These are phyloP conservation scores for Penicillium bialowiezense DNA, from an alignment of 495 filamentous ascomycete genomes.

Conservation along the genomic window DNA sequence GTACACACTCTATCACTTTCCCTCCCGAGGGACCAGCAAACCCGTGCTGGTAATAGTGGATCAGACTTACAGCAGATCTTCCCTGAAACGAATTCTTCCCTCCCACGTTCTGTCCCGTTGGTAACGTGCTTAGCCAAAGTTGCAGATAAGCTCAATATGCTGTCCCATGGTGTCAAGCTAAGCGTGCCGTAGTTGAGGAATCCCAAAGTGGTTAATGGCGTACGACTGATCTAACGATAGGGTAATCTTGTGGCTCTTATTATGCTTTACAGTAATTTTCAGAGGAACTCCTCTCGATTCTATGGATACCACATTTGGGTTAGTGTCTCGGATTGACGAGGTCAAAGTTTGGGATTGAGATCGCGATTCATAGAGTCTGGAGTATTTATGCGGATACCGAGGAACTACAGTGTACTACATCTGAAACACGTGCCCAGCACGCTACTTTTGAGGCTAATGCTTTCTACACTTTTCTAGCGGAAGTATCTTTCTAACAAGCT, in stretches of 20 bases:
- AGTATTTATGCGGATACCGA: constrained; percentile 9
- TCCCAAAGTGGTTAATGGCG: not conserved
- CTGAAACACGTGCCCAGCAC: constrained; percentile 3
- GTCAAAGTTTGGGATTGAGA: not conserved
- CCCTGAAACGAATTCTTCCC: constrained; percentile 8
- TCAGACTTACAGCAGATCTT: constrained; percentile 21
- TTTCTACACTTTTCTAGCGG: not conserved
- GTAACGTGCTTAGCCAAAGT: not conserved
- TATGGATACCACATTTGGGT: not conserved
- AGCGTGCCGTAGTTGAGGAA: not conserved
- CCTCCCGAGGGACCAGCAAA: not conserved
- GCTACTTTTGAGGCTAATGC: not conserved
- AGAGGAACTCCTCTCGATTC: not conserved
- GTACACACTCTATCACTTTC: not conserved
- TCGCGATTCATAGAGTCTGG: constrained; percentile 5
- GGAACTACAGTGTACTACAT: not conserved
- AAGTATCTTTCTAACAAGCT: not conserved
- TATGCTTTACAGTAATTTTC: no score
- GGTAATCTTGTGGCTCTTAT: no score
- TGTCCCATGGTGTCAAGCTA: not conserved
- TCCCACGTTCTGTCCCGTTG: constrained; percentile 12
- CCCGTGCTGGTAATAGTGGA: constrained; percentile 1
- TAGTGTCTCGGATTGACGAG: not conserved
- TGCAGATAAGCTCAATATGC: no score
- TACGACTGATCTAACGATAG: no score